phyloP scores from a whole-genome alignment of 2,329 filamentous ascomycete genomes.

The Pseudogymnoascus sp. region DNA sequence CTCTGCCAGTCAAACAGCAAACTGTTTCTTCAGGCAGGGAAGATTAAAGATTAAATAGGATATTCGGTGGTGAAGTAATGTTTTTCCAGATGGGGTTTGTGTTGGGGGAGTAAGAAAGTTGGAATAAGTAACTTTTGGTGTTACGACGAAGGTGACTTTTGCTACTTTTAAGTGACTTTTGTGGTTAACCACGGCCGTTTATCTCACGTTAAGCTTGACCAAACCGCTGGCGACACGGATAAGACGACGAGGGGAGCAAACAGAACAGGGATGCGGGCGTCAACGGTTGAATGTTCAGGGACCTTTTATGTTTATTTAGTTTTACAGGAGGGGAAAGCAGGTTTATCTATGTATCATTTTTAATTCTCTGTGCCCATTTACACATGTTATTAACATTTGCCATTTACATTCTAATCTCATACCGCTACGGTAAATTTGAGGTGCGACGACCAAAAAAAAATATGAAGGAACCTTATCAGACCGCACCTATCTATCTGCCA shows the following conservation, averaged over 20 bases:
- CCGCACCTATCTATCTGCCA: neutral
- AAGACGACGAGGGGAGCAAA: neutral
- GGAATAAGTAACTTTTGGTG: neutral
- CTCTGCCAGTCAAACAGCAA: neutral
- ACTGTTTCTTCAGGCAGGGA: neutral
- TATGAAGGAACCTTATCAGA: neutral
- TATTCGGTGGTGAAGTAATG: neutral
- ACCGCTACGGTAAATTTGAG: neutral
- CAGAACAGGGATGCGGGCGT: neutral
- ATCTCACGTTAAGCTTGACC: neutral
- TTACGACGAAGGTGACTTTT: neutral
- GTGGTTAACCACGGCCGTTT: neutral
- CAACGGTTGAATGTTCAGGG: neutral
- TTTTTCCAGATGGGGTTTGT: slow-evolving; percentile 3
- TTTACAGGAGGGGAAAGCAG: neutral
- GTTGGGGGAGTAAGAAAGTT: neutral
- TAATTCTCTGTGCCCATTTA: neutral
- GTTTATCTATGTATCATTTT: neutral
- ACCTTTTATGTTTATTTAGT: neutral
- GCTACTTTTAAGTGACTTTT: neutral
- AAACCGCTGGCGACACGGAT: neutral
- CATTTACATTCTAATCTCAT: neutral
- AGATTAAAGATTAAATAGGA: neutral
- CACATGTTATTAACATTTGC: neutral
- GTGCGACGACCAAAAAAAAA: neutral